Evolutionary conservation across 2,329 filamentous ascomycete species (phyloP).

Genomic region (Nemania diffusa): DNA sequence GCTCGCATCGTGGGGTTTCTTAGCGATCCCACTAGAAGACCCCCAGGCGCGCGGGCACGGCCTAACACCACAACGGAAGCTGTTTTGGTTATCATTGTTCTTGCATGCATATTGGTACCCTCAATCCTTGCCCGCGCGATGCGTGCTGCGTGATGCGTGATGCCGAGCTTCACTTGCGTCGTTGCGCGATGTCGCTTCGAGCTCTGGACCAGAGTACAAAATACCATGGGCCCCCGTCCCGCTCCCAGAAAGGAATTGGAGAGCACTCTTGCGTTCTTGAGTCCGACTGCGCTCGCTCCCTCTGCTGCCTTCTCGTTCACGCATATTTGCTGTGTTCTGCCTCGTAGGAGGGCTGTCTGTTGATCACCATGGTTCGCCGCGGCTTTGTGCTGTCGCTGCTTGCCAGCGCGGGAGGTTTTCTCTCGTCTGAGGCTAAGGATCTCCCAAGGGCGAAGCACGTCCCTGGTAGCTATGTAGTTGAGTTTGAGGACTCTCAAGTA

Average conservation of each 20-base stretch:
- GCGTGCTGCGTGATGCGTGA: slow-evolving; percentile 26
- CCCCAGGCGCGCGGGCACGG: slow-evolving; percentile 16
- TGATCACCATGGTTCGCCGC: slow-evolving; percentile 45
- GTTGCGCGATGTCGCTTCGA: slow-evolving; percentile 16
- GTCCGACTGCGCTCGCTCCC: slow-evolving; percentile 12
- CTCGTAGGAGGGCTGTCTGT: slow-evolving; percentile 19
- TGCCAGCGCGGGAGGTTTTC: slow-evolving; percentile 41
- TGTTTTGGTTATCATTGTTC: slow-evolving; percentile 29
- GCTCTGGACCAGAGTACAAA: slow-evolving; percentile 22
- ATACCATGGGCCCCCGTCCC: slow-evolving; percentile 20
- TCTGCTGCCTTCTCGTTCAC: slow-evolving; percentile 20
- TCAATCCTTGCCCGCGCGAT: slow-evolving; percentile 20
- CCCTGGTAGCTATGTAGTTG: slow-evolving; percentile 63
- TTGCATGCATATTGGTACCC: slow-evolving; percentile 1
- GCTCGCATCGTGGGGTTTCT: slow-evolving; percentile 34
- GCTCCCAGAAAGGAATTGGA: neutral
- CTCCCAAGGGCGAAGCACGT: slow-evolving; percentile 47
- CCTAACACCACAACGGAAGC: slow-evolving; percentile 37
- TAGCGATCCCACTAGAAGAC: slow-evolving; percentile 28
- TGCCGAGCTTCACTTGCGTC: slow-evolving; percentile 34
- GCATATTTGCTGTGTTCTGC: slow-evolving; percentile 27
- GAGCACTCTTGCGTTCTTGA: slow-evolving; percentile 18
- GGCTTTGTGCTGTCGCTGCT: slow-evolving; percentile 44
- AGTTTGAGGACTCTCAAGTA: slow-evolving; percentile 63
- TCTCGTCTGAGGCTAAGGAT: slow-evolving; percentile 41